Evolutionary conservation across 495 filamentous ascomycete species (phyloP).

Genomic region (Penicillium taxi): DNA sequence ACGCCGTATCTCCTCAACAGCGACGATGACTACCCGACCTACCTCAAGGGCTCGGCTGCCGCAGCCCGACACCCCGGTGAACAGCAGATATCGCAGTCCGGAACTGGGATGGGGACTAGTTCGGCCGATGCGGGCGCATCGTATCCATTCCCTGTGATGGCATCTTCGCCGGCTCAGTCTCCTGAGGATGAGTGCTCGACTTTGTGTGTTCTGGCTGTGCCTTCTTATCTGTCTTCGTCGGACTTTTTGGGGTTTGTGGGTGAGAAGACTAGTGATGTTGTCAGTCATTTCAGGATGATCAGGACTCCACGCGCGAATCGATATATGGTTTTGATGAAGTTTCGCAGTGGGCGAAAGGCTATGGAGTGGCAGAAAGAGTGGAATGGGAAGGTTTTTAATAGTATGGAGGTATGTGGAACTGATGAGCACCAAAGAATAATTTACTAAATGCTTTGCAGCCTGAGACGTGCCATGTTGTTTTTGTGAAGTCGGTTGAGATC

Average conservation of each 20-base stretch:
- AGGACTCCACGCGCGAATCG: slow-evolving; percentile 79
- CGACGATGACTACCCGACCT: slow-evolving; percentile 33
- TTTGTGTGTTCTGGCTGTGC: slow-evolving; percentile 88
- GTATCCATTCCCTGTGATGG: slow-evolving; percentile 20
- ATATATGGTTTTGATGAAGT: slow-evolving; percentile 98
- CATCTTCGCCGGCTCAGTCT: slow-evolving; percentile 6
- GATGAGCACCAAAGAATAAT: too few species aligned
- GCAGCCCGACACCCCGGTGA: slow-evolving; percentile 28
- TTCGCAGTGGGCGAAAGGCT: slow-evolving; percentile 65
- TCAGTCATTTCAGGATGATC: slow-evolving; percentile 94
- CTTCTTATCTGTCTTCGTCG: slow-evolving; percentile 80
- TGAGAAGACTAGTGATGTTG: slow-evolving; percentile 75
- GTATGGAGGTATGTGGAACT: slow-evolving; percentile 67
- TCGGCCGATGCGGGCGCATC: slow-evolving; percentile 3
- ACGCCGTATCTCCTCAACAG: slow-evolving; percentile 41
- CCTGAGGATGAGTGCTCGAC: slow-evolving; percentile 69
- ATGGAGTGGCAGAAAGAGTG: slow-evolving; percentile 75
- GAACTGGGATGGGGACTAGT: background rate
- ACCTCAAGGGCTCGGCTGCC: slow-evolving; percentile 37
- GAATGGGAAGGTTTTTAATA: slow-evolving; percentile 93
- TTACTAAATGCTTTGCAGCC: slow-evolving; percentile 49
- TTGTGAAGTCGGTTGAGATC: slow-evolving; percentile 83
- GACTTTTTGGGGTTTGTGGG: slow-evolving; percentile 93
- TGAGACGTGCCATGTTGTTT: slow-evolving; percentile 93
- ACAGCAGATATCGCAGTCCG: slow-evolving; percentile 1